These are phyloP conservation scores for Venturia oleaginea DNA, from an alignment of 2,329 filamentous ascomycete species.

Conservation along the genomic window DNA sequence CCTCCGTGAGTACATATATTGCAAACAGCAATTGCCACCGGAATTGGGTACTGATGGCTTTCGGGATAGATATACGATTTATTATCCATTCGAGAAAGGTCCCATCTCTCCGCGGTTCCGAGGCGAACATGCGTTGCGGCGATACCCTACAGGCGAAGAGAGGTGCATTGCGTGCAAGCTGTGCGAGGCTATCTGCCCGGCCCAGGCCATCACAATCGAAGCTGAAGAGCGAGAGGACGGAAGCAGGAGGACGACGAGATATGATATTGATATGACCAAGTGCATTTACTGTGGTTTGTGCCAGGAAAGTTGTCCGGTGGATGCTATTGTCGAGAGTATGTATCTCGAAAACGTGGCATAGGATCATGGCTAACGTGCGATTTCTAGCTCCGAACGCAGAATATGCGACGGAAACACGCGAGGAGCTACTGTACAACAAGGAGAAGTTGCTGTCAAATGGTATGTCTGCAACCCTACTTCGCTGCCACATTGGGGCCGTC, in stretches of 20 bases:
- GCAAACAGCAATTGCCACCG: slow-evolving; percentile 3
- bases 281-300: slow-evolving; percentile 99
- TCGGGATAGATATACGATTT: slow-evolving; percentile 77
- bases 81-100: slow-evolving; percentile 97
- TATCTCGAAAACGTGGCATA: slow-evolving; percentile 14
- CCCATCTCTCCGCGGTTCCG: slow-evolving; percentile 97
- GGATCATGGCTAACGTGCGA: slow-evolving; percentile 1
- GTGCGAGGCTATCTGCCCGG: slow-evolving; percentile 96
- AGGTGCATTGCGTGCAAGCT: slow-evolving; percentile 99
- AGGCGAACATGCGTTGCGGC: slow-evolving; percentile 90
- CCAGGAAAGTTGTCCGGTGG: slow-evolving; percentile 97
- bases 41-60: background rate
- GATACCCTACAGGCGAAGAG: slow-evolving; percentile 96
- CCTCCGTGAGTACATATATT: slow-evolving; percentile 65
- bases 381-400: slow-evolving; percentile 57
- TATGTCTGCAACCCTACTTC: slow-evolving; percentile 37
- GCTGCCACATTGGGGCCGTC: slow-evolving; percentile 38
- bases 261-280: slow-evolving; percentile 99
- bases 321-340: slow-evolving; percentile 75
- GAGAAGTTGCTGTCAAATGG: slow-evolving; percentile 75
- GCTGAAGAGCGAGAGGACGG: slow-evolving; percentile 96
- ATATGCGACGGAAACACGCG: slow-evolving; percentile 69
- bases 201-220: slow-evolving; percentile 97
- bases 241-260: slow-evolving; percentile 87
- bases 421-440: slow-evolving; percentile 97